Evolutionary conservation across 768 basidiomycete genomes (phyloP).

Genomic region (Rhodotorula taiwanensis): DNA sequence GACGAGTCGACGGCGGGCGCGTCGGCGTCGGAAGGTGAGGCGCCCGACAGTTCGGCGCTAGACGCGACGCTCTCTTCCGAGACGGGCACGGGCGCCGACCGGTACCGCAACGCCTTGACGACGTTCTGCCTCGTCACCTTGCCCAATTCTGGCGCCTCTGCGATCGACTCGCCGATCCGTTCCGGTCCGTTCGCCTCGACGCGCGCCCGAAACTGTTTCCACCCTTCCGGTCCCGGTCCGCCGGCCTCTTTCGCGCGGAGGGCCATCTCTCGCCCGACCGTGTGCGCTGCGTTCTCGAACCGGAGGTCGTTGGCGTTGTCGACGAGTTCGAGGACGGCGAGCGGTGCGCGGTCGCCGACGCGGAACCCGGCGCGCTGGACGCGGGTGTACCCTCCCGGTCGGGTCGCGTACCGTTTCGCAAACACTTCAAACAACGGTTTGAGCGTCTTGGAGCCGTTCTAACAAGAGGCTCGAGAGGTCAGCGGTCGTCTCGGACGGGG

Average conservation of each 20-base stretch:
- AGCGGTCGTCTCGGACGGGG: background rate
- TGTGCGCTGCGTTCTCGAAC: constrained; percentile 78
- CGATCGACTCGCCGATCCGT: background rate
- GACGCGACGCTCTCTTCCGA: background rate
- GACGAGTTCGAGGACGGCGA: constrained; percentile 87
- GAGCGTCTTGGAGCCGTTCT: constrained; percentile 56
- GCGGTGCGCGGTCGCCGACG: constrained; percentile 83
- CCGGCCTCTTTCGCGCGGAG: constrained; percentile 22
- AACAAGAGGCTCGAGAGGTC: constrained; percentile 4
- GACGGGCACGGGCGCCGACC: constrained; percentile 10
- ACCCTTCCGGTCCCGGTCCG: background rate
- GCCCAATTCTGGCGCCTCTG: constrained; percentile 1
- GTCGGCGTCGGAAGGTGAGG: background rate
- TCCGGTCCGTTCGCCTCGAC: constrained; percentile 17
- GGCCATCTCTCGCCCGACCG: constrained; percentile 72
- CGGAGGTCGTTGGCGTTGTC: constrained; percentile 84
- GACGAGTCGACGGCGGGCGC: background rate
- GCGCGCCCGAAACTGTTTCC: constrained; percentile 1
- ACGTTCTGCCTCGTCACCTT: constrained; percentile 34
- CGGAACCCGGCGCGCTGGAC: constrained; percentile 87
- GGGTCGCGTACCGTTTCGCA: constrained; percentile 66
- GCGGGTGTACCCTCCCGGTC: constrained; percentile 91
- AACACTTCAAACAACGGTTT: constrained; percentile 79
- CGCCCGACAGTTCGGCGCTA: background rate
- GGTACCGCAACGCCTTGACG: constrained; percentile 36